Conservation (phyloP, 1,284 basidiomycete genomes). For the Trichosporon coremiiforme region DNA sequence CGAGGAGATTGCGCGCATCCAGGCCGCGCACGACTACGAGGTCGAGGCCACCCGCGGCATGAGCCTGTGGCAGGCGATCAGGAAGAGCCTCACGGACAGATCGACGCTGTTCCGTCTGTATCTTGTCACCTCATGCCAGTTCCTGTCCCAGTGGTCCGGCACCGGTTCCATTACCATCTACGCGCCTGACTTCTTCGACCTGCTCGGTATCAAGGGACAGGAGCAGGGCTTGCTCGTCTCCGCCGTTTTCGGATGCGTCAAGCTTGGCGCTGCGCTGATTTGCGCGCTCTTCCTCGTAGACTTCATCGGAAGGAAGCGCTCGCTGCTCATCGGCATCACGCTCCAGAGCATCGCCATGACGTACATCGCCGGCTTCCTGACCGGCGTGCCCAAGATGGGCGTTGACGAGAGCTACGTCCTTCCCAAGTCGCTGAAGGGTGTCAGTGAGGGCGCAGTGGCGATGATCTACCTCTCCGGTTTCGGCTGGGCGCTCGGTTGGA, state of each 20-base stretch:
- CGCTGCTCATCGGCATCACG: constrained; percentile 36
- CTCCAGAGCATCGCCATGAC: constrained; percentile 15
- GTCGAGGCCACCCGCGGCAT: constrained; percentile 23
- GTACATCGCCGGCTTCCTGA: constrained; percentile 14
- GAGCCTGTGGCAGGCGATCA: constrained; percentile 22
- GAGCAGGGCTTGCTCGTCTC: constrained; percentile 41
- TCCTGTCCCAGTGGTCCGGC: constrained; percentile 31
- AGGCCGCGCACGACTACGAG: constrained; percentile 30
- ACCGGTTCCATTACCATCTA: constrained; percentile 31
- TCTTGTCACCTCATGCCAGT: constrained; percentile 24
- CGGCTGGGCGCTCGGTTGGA: constrained; percentile 20
- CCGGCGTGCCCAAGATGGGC: neutral
- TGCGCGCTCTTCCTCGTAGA: constrained; percentile 48
- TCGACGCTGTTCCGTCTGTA: constrained; percentile 23
- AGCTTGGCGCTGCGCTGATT: constrained; percentile 42
- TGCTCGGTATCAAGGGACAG: constrained; percentile 35
- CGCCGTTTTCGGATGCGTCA: constrained; percentile 45
- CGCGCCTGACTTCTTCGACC: constrained; percentile 37
- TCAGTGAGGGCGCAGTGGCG: constrained; percentile 11
- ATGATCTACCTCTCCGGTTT: constrained; percentile 19
- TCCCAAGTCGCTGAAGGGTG: neutral
- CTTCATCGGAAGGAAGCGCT: constrained; percentile 42
- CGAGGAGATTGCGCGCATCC: constrained; percentile 41
- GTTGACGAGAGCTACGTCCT: constrained; percentile 3
- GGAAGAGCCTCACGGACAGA: constrained; percentile 23